A percentile compares a stretch with the other conserved stretches of the same genome.
Evolutionary conservation across 169 alveolate species (phyloP).

Genomic region (Cryptosporidium andersoni): DNA sequence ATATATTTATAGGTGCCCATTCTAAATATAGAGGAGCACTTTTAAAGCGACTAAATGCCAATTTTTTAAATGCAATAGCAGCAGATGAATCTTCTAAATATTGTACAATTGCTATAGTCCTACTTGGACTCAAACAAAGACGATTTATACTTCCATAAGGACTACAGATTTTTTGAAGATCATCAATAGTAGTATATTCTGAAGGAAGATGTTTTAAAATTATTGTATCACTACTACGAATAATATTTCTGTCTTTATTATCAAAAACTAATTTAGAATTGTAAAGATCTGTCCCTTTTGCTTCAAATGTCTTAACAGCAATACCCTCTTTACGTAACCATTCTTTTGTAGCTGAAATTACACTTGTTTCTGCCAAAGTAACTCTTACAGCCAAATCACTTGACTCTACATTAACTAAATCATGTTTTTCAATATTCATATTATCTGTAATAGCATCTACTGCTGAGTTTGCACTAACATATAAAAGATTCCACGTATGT

Average conservation of each 20-base stretch:
- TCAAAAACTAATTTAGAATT: constrained; percentile 32
- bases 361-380: constrained; percentile 91
- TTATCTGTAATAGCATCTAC: constrained; percentile 86
- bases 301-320: constrained; percentile 84
- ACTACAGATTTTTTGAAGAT: constrained; percentile 82
- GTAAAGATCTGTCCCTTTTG: constrained; percentile 73
- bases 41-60: constrained; percentile 85
- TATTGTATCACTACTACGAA: constrained; percentile 74
- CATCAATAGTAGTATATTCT: constrained; percentile 67
- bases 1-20: constrained; percentile 88
- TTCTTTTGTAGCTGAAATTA: constrained; percentile 90
- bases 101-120: constrained; percentile 89
- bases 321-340: constrained; percentile 94
- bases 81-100: constrained; percentile 83
- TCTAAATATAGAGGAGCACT: constrained; percentile 89
- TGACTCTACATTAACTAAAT: constrained; percentile 81
- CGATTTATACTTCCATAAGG: constrained; percentile 84
- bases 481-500: constrained; percentile 94
- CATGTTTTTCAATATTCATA: constrained; percentile 83
- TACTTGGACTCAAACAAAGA: constrained; percentile 87
- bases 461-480: constrained; percentile 92
- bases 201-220: constrained; percentile 78
- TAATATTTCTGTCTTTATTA: constrained; percentile 69
- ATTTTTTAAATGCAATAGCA: constrained; percentile 84
- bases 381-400: constrained; percentile 88